Conservation (phyloP, 805 yeast species). For the Sugiyamaella mastotermitis region DNA sequence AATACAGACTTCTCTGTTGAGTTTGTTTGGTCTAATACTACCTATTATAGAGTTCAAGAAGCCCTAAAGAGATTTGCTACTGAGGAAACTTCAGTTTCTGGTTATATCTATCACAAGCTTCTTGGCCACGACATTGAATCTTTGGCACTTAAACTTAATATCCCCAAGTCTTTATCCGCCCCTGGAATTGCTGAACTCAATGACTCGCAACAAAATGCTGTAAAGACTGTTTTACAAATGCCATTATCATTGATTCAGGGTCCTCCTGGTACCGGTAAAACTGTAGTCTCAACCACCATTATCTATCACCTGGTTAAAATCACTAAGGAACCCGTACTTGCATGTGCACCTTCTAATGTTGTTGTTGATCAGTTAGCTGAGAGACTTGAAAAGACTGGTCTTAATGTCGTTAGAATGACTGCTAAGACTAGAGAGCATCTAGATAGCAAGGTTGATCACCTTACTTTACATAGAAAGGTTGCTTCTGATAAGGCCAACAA, state of each 20-base stretch:
- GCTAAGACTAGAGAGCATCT: constrained; percentile 80
- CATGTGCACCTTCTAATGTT: constrained; percentile 93
- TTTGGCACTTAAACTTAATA: constrained; percentile 35
- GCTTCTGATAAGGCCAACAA: constrained; percentile 32
- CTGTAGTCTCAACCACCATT: constrained; percentile 87
- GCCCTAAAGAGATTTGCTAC: constrained; percentile 71
- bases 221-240: constrained; percentile 55
- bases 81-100: constrained; percentile 61
- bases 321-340: constrained; percentile 61
- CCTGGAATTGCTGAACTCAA: constrained; percentile 68
- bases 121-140: constrained; percentile 74
- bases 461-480: constrained; percentile 53
- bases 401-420: constrained; percentile 69
- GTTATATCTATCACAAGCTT: constrained; percentile 67
- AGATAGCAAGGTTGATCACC: constrained; percentile 53
- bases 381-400: constrained; percentile 62
- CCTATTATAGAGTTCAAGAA: constrained; percentile 77
- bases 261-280: constrained; percentile 96
- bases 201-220: constrained; percentile 74
- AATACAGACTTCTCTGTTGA: constrained; percentile 72
- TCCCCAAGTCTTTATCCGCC: constrained; percentile 57
- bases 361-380: constrained; percentile 88
- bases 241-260: constrained; percentile 87
- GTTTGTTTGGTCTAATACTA: constrained; percentile 82
- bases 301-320: constrained; percentile 65